Evolutionary conservation across 768 basidiomycete genomes (phyloP), one percentile per base, ranked within the genome.

Genomic region (Termitomyces bulborhizus): DNA sequence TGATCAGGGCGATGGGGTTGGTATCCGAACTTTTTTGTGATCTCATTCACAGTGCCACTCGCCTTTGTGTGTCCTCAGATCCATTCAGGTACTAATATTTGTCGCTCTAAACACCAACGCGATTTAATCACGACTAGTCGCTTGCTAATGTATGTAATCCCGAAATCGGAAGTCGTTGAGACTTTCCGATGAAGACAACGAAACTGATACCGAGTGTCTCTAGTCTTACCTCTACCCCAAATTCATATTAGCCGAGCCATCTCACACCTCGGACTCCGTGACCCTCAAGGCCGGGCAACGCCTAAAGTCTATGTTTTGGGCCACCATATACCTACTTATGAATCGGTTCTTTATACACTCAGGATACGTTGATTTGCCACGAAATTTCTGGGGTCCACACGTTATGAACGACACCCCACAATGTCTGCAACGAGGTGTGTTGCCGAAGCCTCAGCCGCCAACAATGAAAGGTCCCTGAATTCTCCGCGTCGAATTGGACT

Each of bases 301-400:
- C 58, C 55, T 63, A 58, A 63, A 63, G 56, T 48, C 50, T 62
- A 62, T 58, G 53, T 50, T 44, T 58, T 42, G 43, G 31, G 46
- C 37, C 40, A 34, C 21, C 36, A 43, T 29, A 45, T 49, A 26
- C 45, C 50, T 46, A 51, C 27, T 49, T 53, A 49, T 57, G 56
- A 55, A 44, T 32, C 31, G 29, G 41, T 50, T 48, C 36, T 51
- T 51, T 16, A 31, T 40, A 18, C 34, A 26, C 26, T 47, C 47
- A 26, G 52, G 52, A 46, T 51, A 51, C 46, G 46, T 51, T 56
- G 51, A 51, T 47, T 57, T 40, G 16, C 52, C 58, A 56, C 58
- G 51, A 59, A 49, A 11, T 55, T 21, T 60, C 45, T 51, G 45
- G 54, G 56, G 54, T 57, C 21, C 12, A 49, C 51, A 53, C 54